Base-by-base conservation (phyloP, 257 asterid species). In the Eucommia ulmoides region DNA sequence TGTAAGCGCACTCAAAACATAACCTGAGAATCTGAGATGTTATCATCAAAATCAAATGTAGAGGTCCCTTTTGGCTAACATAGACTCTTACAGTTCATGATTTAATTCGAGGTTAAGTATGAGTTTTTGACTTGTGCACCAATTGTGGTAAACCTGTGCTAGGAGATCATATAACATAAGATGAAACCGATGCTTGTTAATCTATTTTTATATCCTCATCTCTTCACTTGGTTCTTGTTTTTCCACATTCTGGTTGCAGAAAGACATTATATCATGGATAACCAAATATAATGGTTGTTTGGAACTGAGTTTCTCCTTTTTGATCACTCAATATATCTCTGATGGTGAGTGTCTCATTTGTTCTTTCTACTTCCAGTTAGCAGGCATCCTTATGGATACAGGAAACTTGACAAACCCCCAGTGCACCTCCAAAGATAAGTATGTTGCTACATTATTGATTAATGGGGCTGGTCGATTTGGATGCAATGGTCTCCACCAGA, bases 401-500 rank as follows among this genome's bases (percentile, higher is more conserved):
- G 93, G 70, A 72, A 80, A 86, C 62, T 70, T 86, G 57, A 61
- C 77, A 24, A 75, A 48, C 55, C 53, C 78, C 23, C 52, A 56
- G 6, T 67, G 81, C 59, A 74, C 89, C 19, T 64, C 82, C 20
- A 80, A 76, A 71, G 96, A 86, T 67, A 70, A 75, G 56, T 83
- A 80, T 84, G 76, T 80, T 70, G 81, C 87, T 18, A 83, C 94
- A 23, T 66, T 86, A 73, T 72, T 86, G 63, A 72, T 86, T 33
- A 71, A 74, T 67, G 94, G 93, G 24, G 96, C 94, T 50, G 96
- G 94, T 52, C 79, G 89, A 48, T 86, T 59, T 63, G 96, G 96
- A 61, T 80, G 77, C 59, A 61, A 69, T 22, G 94, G 96, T 49
- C 84, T 86, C 57, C 74, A 80, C 66, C 78, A 83, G 71, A 80